Evolutionary conservation across 306 rosid genomes (phyloP), one percentile per base, ranked within the genome.

Genomic region (Cucurbita ficifolia): DNA sequence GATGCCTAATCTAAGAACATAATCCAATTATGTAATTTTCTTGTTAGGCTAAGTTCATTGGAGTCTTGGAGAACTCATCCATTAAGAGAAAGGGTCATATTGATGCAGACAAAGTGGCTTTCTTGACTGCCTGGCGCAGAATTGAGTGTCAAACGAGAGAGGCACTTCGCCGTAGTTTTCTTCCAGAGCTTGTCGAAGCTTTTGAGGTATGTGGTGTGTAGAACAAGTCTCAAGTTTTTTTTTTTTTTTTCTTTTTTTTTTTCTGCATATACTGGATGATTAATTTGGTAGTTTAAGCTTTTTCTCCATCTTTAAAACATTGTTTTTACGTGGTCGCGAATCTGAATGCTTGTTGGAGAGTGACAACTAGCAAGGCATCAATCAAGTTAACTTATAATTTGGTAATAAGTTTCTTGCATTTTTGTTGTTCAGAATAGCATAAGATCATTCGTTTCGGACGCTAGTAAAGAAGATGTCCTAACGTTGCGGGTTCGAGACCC

Each of bases 161-260:
- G 74, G 97, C 98, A 52, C 87, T 94, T 85, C 92, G 97, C 50
- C 96, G 89, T 67, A 84, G 97, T 52, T 89, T 75, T 81, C 87
- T 85, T 63, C 75, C 75, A 9, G 97, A 89, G 74, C 97, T 90
- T 59, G 71, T 88, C 36, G 88, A 86, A 79, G 81, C 89, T 76
- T 93, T 87, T 76, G 98, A 93, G 97, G 98, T 90, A 84, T 62
- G 71, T 61, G 22, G 22, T 75, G 54, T 79, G 55, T 5, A 58
- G 36, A 77, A 22, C 50, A 17, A 43, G 19, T 64, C 18, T 40
- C 13, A 8, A 64, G 3, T 5, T 1, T 64, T 4, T n/a, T 6
- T 40, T 10, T n/a, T 38, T 24, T 24, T 24, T 24, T 24, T 24
- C 2, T 24, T 24, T 24, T 24, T 29, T 29, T 29, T 29, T 24